These are phyloP conservation scores for Carex sylvatica DNA, from an alignment of 202 grass and related monocot species.

Conservation along the genomic window DNA sequence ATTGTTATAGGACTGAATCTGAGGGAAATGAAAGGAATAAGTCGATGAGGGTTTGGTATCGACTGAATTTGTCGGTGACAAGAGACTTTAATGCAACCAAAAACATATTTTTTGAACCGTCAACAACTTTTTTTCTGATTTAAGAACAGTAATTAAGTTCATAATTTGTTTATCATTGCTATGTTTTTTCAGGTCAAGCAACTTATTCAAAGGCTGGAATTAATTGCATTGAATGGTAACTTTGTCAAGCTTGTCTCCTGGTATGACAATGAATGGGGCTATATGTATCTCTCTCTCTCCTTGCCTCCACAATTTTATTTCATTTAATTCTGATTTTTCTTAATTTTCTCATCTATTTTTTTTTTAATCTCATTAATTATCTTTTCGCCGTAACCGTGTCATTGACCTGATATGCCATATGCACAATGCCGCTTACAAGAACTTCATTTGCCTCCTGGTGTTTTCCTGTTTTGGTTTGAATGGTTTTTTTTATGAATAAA, in stretches of 20 bases:
- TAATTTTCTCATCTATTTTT: not conserved
- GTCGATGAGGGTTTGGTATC: constrained; percentile 80
- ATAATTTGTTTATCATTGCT: no score
- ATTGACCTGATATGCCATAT: constrained; percentile 82
- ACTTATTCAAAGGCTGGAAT: constrained; percentile 89
- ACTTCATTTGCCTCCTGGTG: not conserved
- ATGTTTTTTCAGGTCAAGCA: constrained; percentile 56
- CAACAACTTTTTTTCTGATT: no score
- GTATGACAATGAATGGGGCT: constrained; percentile 96
- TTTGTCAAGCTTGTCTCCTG: constrained; percentile 77
- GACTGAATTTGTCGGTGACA: constrained; percentile 64
- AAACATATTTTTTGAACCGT: no score
- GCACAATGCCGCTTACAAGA: constrained; percentile 37
- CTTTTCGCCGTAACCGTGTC: constrained; percentile 45
- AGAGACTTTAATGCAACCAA: constrained; percentile 25
- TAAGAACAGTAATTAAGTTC: no score
- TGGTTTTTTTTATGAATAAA: not conserved
- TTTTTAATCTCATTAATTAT: not conserved
- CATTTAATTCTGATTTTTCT: no score
- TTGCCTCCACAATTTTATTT: not conserved
- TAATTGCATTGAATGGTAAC: constrained; percentile 55
- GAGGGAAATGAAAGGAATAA: constrained; percentile 84
- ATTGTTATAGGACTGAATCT: constrained; percentile 47
- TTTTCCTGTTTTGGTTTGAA: not conserved
- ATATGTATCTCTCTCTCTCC: constrained; percentile 36